Percentiles rank a stretch among this genome's conserved stretches.
These are phyloP conservation scores for Pythium phragmiticola DNA, from an alignment of 352 stramenopile genomes.

Conservation along the genomic window DNA sequence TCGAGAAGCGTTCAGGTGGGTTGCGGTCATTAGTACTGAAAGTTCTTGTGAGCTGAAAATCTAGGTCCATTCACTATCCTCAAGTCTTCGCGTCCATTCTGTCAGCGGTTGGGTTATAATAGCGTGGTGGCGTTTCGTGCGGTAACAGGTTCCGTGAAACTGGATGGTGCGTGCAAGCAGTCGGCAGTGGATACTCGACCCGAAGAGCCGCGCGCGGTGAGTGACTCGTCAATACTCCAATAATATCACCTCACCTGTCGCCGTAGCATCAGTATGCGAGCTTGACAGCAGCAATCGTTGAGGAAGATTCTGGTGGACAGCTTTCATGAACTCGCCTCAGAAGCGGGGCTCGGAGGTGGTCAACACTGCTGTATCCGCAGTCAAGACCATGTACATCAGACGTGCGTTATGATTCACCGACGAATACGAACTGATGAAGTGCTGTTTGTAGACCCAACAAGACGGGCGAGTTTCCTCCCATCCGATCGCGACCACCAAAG, in stretches of 20 bases:
- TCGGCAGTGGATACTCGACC: background rate
- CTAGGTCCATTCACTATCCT: background rate
- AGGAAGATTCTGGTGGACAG: background rate
- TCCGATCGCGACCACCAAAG: conserved; percentile 29
- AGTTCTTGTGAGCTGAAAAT: background rate
- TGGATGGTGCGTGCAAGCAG: background rate
- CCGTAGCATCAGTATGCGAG: background rate
- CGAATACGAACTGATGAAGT: background rate
- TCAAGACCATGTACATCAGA: conserved; percentile 9
- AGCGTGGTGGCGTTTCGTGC: background rate
- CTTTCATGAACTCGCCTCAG: conserved; percentile 9
- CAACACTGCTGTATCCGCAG: background rate
- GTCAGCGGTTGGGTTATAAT: too few relatives aligned
- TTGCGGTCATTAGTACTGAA: background rate
- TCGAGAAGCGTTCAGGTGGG: background rate
- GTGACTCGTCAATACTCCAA: conserved; percentile 2
- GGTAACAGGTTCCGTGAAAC: conserved; percentile 4
- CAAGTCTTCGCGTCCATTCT: background rate
- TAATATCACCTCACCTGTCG: background rate
- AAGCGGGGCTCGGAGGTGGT: background rate
- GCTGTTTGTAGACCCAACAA: background rate
- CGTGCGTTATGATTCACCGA: too few relatives aligned
- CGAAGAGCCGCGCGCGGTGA: conserved; percentile 1
- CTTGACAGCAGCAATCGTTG: background rate
- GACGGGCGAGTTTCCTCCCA: conserved; percentile 20